A percentile compares a stretch with the other conserved stretches of the same genome.
These are phyloP conservation scores for Verticillium longisporum DNA, from an alignment of 2,329 filamentous ascomycete genomes.

Conservation along the genomic window DNA sequence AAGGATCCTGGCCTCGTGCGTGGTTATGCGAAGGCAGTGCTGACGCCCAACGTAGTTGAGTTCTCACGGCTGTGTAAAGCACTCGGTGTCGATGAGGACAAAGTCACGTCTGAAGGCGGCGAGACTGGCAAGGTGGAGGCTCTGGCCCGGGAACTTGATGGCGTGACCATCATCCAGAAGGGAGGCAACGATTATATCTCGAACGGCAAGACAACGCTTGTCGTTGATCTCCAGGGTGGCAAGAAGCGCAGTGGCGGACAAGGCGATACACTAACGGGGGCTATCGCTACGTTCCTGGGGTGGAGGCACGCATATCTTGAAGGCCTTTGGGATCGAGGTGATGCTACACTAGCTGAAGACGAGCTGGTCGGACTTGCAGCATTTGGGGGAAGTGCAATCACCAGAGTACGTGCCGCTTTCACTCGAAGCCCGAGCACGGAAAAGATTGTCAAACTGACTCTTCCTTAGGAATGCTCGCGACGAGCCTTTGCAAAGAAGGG, in stretches of 20 bases:
- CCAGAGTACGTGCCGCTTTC: conserved; percentile 53
- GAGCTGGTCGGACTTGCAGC: conserved; percentile 71
- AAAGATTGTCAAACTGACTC: neutral
- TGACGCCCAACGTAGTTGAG: conserved; percentile 94
- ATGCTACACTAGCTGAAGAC: conserved; percentile 31
- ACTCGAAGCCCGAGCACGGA: neutral
- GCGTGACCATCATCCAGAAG: conserved; percentile 90
- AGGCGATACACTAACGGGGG: conserved; percentile 89
- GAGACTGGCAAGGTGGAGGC: conserved; percentile 49
- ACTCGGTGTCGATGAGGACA: conserved; percentile 55
- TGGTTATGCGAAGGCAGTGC: conserved; percentile 75
- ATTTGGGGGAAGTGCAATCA: conserved; percentile 81
- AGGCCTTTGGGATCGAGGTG: conserved; percentile 54
- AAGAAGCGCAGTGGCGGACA: conserved; percentile 89
- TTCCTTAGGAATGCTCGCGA: conserved; percentile 67
- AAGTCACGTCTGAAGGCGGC: conserved; percentile 26
- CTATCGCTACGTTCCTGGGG: conserved; percentile 78
- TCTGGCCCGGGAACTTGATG: conserved; percentile 70
- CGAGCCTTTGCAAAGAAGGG: conserved; percentile 82
- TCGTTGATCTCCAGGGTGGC: conserved; percentile 73
- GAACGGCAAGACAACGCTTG: conserved; percentile 67
- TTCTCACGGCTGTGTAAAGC: conserved; percentile 76
- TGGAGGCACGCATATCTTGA: conserved; percentile 88
- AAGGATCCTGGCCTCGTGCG: conserved; percentile 68
- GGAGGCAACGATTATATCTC: conserved; percentile 76